phyloP scores from a whole-genome alignment of 768 basidiomycete species.

The Hysterangium stoloniferum region DNA sequence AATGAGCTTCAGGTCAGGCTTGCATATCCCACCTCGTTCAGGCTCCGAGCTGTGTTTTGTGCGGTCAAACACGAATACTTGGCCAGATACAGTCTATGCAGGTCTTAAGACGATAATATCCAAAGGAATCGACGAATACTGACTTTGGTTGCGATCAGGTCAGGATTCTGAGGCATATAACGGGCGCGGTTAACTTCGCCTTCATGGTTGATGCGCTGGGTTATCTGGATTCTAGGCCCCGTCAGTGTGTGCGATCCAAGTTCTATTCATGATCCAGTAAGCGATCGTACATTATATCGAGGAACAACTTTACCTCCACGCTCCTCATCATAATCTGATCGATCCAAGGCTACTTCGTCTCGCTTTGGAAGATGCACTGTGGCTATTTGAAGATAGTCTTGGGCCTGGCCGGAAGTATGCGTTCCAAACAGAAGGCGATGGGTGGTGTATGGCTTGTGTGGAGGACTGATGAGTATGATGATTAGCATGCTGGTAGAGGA shows the following conservation, averaged over 20 bases:
- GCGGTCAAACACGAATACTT: constrained; percentile 91
- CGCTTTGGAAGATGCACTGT: constrained; percentile 89
- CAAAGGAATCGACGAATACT: neutral
- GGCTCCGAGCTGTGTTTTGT: constrained; percentile 96
- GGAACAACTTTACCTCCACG: constrained; percentile 45
- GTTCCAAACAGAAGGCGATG: constrained; percentile 95
- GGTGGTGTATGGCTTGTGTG: constrained; percentile 88
- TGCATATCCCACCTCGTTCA: constrained; percentile 73
- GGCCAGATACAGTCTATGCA: constrained; percentile 72
- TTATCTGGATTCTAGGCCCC: constrained; percentile 77
- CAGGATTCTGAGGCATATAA: constrained; percentile 99
- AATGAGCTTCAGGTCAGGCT: constrained; percentile 83
- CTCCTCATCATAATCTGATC: constrained; percentile 81
- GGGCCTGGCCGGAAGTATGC: constrained; percentile 90
- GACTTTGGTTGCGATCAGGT: constrained; percentile 89
- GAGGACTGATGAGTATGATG: constrained; percentile 44
- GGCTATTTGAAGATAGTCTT: constrained; percentile 94
- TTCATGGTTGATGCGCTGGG: constrained; percentile 89
- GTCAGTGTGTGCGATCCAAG: constrained; percentile 84
- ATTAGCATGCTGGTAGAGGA: constrained; percentile 1
- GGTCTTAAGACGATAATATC: neutral
- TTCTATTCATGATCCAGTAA: constrained; percentile 35
- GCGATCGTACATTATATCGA: neutral
- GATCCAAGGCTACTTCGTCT: constrained; percentile 60
- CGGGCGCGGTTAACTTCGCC: constrained; percentile 96